phyloP scores from a whole-genome alignment of 352 stramenopile genomes.

The Phytophthora hibernalis region DNA sequence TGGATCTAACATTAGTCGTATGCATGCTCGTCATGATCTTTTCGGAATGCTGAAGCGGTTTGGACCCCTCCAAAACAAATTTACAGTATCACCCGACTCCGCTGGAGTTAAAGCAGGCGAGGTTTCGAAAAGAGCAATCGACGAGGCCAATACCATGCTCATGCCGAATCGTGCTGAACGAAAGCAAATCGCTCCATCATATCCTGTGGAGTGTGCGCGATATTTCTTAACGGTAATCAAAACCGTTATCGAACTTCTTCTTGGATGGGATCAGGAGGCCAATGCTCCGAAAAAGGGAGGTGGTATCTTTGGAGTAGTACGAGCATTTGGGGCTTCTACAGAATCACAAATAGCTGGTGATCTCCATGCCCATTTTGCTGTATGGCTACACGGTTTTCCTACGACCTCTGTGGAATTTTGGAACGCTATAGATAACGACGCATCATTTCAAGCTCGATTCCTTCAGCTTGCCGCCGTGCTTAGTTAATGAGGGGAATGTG shows the following conservation, averaged over 20 bases:
- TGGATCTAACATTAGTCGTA: conserved; percentile 27
- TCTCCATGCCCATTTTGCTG: conserved; percentile 34
- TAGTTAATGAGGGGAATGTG: background rate
- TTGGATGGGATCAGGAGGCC: conserved; percentile 25
- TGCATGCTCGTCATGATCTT: background rate
- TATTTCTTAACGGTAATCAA: conserved; percentile 32
- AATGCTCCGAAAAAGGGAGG: conserved; percentile 12
- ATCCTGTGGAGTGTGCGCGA: conserved; percentile 31
- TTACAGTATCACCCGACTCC: conserved; percentile 17
- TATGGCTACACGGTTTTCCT: conserved; percentile 39
- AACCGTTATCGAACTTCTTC: conserved; percentile 18
- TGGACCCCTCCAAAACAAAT: conserved; percentile 32
- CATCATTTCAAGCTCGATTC: no score
- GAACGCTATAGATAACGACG: background rate
- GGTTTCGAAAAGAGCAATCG: background rate
- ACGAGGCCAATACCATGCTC: background rate
- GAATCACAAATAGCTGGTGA: conserved; percentile 39
- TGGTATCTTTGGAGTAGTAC: conserved; percentile 38
- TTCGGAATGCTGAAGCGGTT: conserved; percentile 39
- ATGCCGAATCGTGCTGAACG: conserved; percentile 8
- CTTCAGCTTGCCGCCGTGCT: background rate
- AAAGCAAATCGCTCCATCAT: conserved; percentile 12
- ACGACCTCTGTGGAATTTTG: conserved; percentile 9
- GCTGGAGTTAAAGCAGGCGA: background rate
- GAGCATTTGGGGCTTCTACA: conserved; percentile 27